A percentile compares a stretch with the other conserved stretches of the same genome.
Evolutionary conservation across 768 basidiomycete genomes (phyloP).

Genomic region (Leccinum broughii): DNA sequence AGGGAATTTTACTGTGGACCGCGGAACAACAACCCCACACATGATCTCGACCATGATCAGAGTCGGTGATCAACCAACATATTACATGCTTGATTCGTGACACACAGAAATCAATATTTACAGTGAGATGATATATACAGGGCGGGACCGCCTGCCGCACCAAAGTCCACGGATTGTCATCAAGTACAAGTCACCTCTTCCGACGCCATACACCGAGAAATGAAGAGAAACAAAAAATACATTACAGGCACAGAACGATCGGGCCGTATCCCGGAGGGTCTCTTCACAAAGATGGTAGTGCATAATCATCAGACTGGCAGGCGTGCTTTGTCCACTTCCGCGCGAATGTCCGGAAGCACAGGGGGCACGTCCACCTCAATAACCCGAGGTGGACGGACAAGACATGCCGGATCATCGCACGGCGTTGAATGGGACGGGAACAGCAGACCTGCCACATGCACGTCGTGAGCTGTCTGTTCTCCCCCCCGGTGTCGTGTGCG

Average conservation of each 20-base stretch:
- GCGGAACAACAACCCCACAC: background rate
- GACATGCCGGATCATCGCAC: background rate
- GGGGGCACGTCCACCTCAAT: constrained; percentile 11
- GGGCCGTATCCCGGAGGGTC: background rate
- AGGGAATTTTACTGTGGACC: background rate
- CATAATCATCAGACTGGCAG: background rate
- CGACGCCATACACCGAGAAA: background rate
- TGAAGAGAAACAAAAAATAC: background rate
- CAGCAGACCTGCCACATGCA: constrained; percentile 2
- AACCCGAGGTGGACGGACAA: background rate
- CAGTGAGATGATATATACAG: background rate
- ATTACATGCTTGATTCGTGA: background rate
- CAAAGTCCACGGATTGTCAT: background rate
- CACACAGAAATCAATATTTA: background rate
- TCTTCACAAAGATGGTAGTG: background rate
- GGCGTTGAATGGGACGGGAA: constrained; percentile 3
- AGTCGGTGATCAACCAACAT: background rate
- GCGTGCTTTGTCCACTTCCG: constrained; percentile 1
- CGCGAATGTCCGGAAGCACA: constrained; percentile 1
- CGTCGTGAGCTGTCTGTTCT: background rate
- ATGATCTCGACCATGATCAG: background rate
- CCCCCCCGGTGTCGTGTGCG: background rate
- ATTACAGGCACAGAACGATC: background rate
- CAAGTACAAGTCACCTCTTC: background rate
- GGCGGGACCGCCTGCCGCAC: background rate